phyloP scores from a whole-genome alignment of 2,329 filamentous ascomycete species.

The Madurella fahalii region DNA sequence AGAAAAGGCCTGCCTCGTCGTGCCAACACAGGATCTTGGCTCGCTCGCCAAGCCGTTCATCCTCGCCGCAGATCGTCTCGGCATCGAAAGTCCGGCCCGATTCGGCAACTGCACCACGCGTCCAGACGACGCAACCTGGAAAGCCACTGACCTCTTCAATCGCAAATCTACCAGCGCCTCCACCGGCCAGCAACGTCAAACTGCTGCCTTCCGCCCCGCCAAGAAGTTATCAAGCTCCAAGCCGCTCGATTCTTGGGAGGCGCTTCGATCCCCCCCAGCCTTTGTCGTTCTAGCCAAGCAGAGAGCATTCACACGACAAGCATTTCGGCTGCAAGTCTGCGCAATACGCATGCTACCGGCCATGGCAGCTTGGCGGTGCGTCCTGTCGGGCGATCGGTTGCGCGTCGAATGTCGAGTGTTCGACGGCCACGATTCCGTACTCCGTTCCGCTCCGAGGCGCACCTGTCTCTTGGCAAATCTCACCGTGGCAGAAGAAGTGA shows the following conservation, averaged over 20 bases:
- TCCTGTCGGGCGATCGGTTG: neutral
- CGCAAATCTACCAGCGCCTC: neutral
- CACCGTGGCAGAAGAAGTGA: too few species aligned
- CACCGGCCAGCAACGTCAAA: neutral
- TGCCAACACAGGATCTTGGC: neutral
- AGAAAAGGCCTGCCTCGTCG: neutral
- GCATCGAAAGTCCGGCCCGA: constrained; percentile 9
- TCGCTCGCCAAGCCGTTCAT: constrained; percentile 2
- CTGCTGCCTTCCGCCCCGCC: neutral
- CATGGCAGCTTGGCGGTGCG: constrained; percentile 6
- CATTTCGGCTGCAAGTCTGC: too few species aligned
- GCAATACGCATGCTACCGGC: neutral
- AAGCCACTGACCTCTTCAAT: neutral
- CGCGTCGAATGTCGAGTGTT: too few species aligned
- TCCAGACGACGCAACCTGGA: neutral
- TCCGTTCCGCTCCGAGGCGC: neutral
- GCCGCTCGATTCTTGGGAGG: neutral
- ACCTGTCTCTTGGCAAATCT: neutral
- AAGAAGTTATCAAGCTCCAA: neutral
- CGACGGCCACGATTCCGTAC: neutral
- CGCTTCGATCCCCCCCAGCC: too few species aligned
- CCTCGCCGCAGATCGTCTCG: constrained; percentile 11
- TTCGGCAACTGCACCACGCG: constrained; percentile 8
- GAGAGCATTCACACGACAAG: too few species aligned
- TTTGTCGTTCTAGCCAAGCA: neutral